phyloP scores from a whole-genome alignment of 1,284 basidiomycete species.

The Cutaneotrichosporon sp. region DNA sequence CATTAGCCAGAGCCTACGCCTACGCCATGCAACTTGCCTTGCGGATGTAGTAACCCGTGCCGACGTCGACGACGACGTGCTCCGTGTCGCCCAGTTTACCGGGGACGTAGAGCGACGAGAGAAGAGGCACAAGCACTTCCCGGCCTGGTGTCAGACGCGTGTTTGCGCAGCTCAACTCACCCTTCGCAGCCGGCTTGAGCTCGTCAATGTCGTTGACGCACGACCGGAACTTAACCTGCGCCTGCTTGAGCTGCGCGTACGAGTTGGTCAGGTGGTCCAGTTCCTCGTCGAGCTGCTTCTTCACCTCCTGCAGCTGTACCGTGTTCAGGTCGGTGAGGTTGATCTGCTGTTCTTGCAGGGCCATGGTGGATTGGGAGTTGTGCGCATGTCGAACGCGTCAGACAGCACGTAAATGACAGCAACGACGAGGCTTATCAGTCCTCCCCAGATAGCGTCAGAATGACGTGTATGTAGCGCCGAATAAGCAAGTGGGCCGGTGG shows the following conservation, averaged over 20 bases:
- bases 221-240: constrained; percentile 83
- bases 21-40: constrained; percentile 58
- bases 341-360: constrained; percentile 58
- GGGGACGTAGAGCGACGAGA: constrained; percentile 90
- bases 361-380: constrained; percentile 44
- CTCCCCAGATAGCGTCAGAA: too few relatives aligned
- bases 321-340: constrained; percentile 73
- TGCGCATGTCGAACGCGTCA: background rate
- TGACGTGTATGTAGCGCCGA: background rate
- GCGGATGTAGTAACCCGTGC: constrained; percentile 93
- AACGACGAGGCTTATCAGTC: too few relatives aligned
- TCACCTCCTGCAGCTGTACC: constrained; percentile 74
- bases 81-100: constrained; percentile 78
- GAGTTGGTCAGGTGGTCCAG: constrained; percentile 85
- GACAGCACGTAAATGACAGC: too few relatives aligned
- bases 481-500: background rate
- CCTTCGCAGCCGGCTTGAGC: constrained; percentile 66
- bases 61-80: constrained; percentile 89
- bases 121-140: constrained; percentile 83
- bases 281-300: constrained; percentile 89
- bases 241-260: constrained; percentile 85
- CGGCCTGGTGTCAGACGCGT: constrained; percentile 59
- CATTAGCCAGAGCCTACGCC: background rate
- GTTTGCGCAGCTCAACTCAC: constrained; percentile 51
- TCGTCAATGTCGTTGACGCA: constrained; percentile 77